These are phyloP conservation scores for Pulveroboletus ravenelii DNA, from an alignment of 768 basidiomycete genomes.

Conservation along the genomic window DNA sequence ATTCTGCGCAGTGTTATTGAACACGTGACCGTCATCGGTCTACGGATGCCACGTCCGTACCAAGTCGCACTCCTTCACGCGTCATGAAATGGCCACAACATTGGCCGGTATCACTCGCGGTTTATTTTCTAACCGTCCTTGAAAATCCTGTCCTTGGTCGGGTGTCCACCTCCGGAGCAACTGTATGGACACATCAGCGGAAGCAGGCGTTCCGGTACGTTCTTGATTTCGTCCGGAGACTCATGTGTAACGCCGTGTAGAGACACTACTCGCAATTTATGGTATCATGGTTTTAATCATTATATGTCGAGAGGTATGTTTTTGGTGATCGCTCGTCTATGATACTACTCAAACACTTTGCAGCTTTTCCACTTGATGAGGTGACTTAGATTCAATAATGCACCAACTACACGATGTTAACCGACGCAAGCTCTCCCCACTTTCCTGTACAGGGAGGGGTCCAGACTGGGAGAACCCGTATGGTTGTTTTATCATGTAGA, in stretches of 20 bases:
- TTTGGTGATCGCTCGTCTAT: not conserved
- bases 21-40: slow-evolving; percentile 16
- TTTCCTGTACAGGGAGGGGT: slow-evolving; percentile 84
- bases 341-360: slow-evolving; percentile 18
- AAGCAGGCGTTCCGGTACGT: slow-evolving; percentile 55
- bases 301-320: slow-evolving; percentile 80
- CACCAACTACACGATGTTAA: slow-evolving; percentile 11
- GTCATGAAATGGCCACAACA: slow-evolving; percentile 41
- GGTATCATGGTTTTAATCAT: slow-evolving; percentile 86
- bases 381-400: slow-evolving; percentile 34
- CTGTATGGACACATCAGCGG: slow-evolving; percentile 53
- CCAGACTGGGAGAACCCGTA: slow-evolving; percentile 83
- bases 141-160: slow-evolving; percentile 22
- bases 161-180: slow-evolving; percentile 18
- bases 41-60: slow-evolving; percentile 21
- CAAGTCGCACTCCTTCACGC: slow-evolving; percentile 2
- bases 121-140: slow-evolving; percentile 36
- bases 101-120: slow-evolving; percentile 48
- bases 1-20: not conserved
- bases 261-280: slow-evolving; percentile 68
- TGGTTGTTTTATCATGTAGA: slow-evolving; percentile 27
- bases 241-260: slow-evolving; percentile 34
- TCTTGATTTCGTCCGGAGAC: not conserved
- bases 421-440: slow-evolving; percentile 64
- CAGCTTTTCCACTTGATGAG: slow-evolving; percentile 86